A percentile compares a stretch with the other conserved stretches of the same genome.
phyloP scores from a whole-genome alignment of 2,329 filamentous ascomycete species.

The Exophiala bonariae region DNA sequence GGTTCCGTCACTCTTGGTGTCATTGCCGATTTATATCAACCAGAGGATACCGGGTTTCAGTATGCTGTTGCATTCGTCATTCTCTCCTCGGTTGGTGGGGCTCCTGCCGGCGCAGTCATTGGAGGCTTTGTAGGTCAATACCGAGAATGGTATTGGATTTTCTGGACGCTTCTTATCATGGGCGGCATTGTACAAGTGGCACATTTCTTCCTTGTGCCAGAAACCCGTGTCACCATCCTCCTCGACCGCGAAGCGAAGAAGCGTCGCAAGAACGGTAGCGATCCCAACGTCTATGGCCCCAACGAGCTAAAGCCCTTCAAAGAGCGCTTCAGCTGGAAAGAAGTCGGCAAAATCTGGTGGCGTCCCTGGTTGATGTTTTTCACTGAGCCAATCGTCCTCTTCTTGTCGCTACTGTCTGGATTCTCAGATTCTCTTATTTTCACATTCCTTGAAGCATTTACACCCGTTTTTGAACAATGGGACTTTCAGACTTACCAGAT shows the following conservation, averaged over 20 bases:
- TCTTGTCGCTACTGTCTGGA: conserved; percentile 61
- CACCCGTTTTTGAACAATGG: conserved; percentile 61
- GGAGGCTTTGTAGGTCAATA: conserved; percentile 54
- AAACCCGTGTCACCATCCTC: conserved; percentile 59
- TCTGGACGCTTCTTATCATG: conserved; percentile 63
- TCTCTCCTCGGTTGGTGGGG: conserved; percentile 56
- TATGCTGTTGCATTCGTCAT: conserved; percentile 63
- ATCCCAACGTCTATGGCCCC: conserved; percentile 63
- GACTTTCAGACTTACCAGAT: conserved; percentile 51
- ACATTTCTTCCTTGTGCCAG: conserved; percentile 55
- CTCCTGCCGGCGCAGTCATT: conserved; percentile 55
- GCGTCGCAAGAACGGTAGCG: conserved; percentile 47
- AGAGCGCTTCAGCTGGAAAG: conserved; percentile 58
- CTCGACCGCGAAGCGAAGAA: conserved; percentile 60
- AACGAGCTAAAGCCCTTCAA: conserved; percentile 58
- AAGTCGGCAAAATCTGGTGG: conserved; percentile 59
- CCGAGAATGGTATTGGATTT: conserved; percentile 59
- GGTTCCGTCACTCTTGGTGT: conserved; percentile 66
- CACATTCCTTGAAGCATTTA: conserved; percentile 65
- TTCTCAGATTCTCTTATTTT: conserved; percentile 68
- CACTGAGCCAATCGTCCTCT: conserved; percentile 64
- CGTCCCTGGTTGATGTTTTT: conserved; percentile 66
- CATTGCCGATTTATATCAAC: conserved; percentile 63
- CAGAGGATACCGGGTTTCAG: conserved; percentile 53
- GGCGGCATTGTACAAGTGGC: conserved; percentile 53